Base-by-base conservation (phyloP, 495 filamentous ascomycete species). In the Copromyces sp. region DNA sequence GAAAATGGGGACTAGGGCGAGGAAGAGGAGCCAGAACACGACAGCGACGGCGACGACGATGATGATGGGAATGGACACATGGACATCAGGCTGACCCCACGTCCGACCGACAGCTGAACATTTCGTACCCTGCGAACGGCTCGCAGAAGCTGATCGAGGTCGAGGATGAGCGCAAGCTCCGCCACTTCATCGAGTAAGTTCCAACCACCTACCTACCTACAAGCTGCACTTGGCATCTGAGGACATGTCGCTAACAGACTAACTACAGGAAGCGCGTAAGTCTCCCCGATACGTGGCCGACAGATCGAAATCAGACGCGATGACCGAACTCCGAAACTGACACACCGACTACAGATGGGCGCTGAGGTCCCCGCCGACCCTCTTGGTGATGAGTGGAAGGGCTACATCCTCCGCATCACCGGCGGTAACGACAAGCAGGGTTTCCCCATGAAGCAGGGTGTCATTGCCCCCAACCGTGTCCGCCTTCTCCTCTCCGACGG, bases 401-500 rank as follows among this genome's bases (percentile, higher is more conserved):
- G 95, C 83, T 99, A 98, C 87, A 90, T 96, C 86, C 91, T 94
- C 90, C 92, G 90, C 82, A 98, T 99, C 86, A 99, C 95, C 80
- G 95, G 95, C 82, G 95, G 96, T 84, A 99, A 99, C 91, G 95
- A 99, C 92, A 99, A 99, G 92, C 95, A 99, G 88, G 95, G 95
- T 87, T 99, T 99, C 89, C 95, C 95, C 75, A 99, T 99, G 95
- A 98, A 98, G 92, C 95, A 99, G 90, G 95, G 95, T 86, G 94
- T 95, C 80, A 92, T 99, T 90, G 94, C 97, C 81, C 95, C 95
- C 75, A 97, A 93, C 83, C 94, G 95, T 92, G 96, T 98, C 85
- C 91, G 92, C 77, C 92, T 99, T 74, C 90, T 99, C 77, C 91
- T 99, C 82, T 84, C 90, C 84, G 93, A 94, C 42, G 95, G 96